These are phyloP conservation scores for Lachancea dasiensis DNA, from an alignment of 805 yeast species.

Conservation along the genomic window DNA sequence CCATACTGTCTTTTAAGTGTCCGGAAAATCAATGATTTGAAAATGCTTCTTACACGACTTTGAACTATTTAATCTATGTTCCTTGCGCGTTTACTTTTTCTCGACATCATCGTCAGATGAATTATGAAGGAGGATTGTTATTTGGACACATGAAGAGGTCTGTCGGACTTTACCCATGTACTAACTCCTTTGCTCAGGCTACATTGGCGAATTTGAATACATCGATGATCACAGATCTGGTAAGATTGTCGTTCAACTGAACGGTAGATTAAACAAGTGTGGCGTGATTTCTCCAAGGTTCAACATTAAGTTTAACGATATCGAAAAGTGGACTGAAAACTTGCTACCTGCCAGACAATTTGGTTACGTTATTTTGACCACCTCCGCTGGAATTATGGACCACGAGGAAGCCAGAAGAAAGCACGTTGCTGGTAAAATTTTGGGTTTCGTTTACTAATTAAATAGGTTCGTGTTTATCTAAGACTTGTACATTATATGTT, in stretches of 20 bases:
- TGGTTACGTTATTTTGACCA: constrained; percentile 95
- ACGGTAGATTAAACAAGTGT: constrained; percentile 98
- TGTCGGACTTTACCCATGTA: too few species aligned
- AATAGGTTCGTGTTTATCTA: neutral
- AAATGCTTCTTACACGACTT: constrained; percentile 64
- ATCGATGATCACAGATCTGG: constrained; percentile 99
- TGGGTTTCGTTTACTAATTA: constrained; percentile 89
- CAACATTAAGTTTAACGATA: constrained; percentile 91
- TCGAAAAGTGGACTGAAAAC: constrained; percentile 98
- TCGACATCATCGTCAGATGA: too few species aligned
- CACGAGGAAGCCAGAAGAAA: constrained; percentile 99
- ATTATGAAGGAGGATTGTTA: too few species aligned
- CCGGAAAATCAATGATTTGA: constrained; percentile 70
- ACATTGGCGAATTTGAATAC: constrained; percentile 98
- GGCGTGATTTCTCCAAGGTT: constrained; percentile 99
- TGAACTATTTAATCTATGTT: constrained; percentile 31
- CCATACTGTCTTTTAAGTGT: constrained; percentile 96
- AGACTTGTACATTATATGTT: neutral
- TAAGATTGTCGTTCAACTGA: constrained; percentile 91
- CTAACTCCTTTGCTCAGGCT: constrained; percentile 38
- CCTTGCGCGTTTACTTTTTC: constrained; percentile 60
- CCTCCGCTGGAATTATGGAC: constrained; percentile 99
- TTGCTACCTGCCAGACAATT: constrained; percentile 98
- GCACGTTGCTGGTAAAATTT: constrained; percentile 98
- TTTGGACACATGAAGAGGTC: too few species aligned